These are phyloP conservation scores for Blastobotrys ciferrii DNA, from an alignment of 1,139 yeast genomes.

Conservation along the genomic window DNA sequence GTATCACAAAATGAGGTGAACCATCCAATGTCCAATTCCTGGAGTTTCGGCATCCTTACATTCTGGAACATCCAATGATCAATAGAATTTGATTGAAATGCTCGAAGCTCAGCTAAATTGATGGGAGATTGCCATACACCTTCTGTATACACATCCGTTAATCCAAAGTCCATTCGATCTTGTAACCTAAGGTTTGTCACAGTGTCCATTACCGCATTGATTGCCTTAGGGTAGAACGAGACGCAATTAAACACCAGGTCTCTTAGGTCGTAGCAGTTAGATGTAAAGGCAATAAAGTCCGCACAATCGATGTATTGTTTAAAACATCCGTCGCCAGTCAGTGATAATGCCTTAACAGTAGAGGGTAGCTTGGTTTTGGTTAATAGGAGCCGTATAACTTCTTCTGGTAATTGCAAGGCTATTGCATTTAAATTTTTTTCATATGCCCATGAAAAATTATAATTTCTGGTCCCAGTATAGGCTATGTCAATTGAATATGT, in stretches of 20 bases:
- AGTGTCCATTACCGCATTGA: background rate
- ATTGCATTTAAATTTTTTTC: background rate
- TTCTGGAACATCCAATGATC: background rate
- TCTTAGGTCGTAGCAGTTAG: background rate
- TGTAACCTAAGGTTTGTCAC: background rate
- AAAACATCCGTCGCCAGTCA: background rate
- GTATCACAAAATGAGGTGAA: background rate
- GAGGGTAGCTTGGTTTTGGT: background rate
- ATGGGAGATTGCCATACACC: background rate
- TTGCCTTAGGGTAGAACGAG: background rate
- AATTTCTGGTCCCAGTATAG: background rate
- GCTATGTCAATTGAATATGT: background rate
- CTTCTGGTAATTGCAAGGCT: background rate
- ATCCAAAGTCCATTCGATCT: background rate
- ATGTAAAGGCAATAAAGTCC: background rate
- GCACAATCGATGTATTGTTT: background rate
- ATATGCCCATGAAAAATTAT: background rate
- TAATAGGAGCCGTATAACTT: background rate
- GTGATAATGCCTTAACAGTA: background rate
- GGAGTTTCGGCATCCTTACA: background rate
- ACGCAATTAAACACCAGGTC: background rate
- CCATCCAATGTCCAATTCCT: background rate
- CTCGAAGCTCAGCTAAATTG: background rate
- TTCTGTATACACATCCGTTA: background rate
- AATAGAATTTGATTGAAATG: background rate